Evolutionary conservation across 192 early-diverging fungal species (phyloP), one percentile per base, ranked within the genome.

Genomic region (Fimicolochytrium jonesii): DNA sequence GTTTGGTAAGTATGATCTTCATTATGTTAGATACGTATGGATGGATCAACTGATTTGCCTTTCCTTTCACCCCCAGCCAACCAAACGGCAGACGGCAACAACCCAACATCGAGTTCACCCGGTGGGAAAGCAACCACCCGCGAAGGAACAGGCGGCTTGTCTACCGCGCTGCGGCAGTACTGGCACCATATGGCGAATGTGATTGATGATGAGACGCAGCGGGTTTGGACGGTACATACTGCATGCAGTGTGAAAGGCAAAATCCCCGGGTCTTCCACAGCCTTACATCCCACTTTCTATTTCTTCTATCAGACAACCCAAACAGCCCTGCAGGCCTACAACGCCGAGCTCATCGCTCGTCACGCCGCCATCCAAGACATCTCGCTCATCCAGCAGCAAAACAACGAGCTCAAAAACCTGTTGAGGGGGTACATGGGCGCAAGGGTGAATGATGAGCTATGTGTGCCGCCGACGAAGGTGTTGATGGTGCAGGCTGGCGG

Each of bases 351-450:
- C 15, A 70, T 66, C 1, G 69, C 72, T 32, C 64, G 82, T 34
- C 72, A 65, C 34, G 42, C 67, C 11, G 47, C 77, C 13, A 57
- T 75, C 0, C 68, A 72, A 61, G 75, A 84, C 32, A 77, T 82
- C 41, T 59, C 62, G 13, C 18, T 54, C 32, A 70, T 82, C n/a
- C 45, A 44, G 13, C 52, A 37, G 18, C 82, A 84, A 43, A 84
- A 81, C 55, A 65, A 75, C 17, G 82, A 84, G 53, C 44, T 84
- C 18, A 82, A 80, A 51, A 43, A 43, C 3, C 55, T 84, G 5
- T 48, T 84, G 29, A 59, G 79, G 17, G 72, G 80, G 63, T 82
- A 84, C 52, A 79, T 84, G 77, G 28, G 59, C 32, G 77, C 82
- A 1, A 46, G 69, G 11, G 67, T 84, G 28, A 84, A 84, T 47